Conservation (phyloP, 1,284 basidiomycete genomes). For the Ceratobasidium theobromae region DNA sequence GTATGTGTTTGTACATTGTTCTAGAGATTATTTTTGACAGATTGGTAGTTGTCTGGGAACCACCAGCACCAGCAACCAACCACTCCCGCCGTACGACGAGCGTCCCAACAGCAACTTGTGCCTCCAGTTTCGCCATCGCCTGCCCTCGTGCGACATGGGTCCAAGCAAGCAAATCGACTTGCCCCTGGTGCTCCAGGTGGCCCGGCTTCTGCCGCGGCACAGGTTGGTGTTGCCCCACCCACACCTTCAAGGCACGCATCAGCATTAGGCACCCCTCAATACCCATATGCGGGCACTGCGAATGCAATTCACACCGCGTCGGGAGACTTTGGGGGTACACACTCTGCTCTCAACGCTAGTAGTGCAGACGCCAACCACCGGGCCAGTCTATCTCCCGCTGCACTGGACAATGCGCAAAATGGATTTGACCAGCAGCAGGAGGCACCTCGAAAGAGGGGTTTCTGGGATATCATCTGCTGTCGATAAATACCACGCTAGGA, state of each 20-base stretch:
- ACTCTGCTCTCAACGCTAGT: constrained; percentile 31
- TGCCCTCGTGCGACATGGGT: constrained; percentile 69
- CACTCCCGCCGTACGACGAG: constrained; percentile 21
- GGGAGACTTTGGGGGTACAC: constrained; percentile 49
- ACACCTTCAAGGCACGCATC: constrained; percentile 37
- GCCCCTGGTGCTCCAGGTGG: constrained; percentile 45
- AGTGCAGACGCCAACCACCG: constrained; percentile 21
- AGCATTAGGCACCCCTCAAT: constrained; percentile 43
- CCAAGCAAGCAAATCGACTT: constrained; percentile 52
- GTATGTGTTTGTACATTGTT: constrained; percentile 50
- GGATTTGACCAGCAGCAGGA: constrained; percentile 53
- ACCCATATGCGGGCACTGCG: constrained; percentile 47
- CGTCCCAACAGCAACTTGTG: constrained; percentile 32
- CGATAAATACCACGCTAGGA: constrained; percentile 49
- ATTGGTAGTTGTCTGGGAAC: constrained; percentile 30
- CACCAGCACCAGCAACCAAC: constrained; percentile 43
- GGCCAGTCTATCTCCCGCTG: constrained; percentile 23
- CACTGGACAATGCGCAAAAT: constrained; percentile 30
- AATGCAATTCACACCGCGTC: constrained; percentile 62
- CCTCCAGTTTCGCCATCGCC: constrained; percentile 62
- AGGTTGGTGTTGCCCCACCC: constrained; percentile 67
- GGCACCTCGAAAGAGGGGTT: constrained; percentile 56
- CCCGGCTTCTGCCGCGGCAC: constrained; percentile 68
- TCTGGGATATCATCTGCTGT: constrained; percentile 69
- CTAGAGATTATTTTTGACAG: not conserved